Conservation (phyloP, 495 filamentous ascomycete genomes). For the Podospora anserina region DNA sequence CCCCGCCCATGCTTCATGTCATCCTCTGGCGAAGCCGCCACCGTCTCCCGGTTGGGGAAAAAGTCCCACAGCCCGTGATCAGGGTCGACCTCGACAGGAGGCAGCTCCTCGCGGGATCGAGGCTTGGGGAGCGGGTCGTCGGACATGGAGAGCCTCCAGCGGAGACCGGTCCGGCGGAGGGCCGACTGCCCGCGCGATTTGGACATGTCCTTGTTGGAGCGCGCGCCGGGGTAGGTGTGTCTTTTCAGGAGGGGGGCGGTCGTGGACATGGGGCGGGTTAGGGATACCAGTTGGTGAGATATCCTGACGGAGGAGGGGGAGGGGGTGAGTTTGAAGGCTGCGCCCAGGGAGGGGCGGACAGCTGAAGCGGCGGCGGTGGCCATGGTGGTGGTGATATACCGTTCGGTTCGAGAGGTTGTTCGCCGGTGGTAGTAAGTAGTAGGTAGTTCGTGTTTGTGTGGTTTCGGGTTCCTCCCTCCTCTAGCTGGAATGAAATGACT, state of each 20-base stretch:
- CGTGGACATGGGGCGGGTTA: slow-evolving; percentile 35
- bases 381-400: slow-evolving; percentile 28
- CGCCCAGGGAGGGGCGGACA: slow-evolving; percentile 45
- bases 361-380: slow-evolving; percentile 35
- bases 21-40: slow-evolving; percentile 65
- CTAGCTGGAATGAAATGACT: neutral
- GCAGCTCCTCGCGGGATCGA: slow-evolving; percentile 60
- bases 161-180: slow-evolving; percentile 71
- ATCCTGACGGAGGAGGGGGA: neutral
- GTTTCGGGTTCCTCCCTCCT: neutral
- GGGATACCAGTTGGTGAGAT: slow-evolving; percentile 12
- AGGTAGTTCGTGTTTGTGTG: neutral
- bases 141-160: slow-evolving; percentile 63
- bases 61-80: slow-evolving; percentile 94
- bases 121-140: slow-evolving; percentile 74
- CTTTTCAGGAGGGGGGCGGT: slow-evolving; percentile 36
- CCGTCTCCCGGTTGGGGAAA: slow-evolving; percentile 64
- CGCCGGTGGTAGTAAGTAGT: neutral
- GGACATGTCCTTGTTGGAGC: slow-evolving; percentile 58
- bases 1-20: slow-evolving; percentile 66
- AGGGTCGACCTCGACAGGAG: slow-evolving; percentile 55
- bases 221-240: slow-evolving; percentile 35
- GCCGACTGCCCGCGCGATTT: slow-evolving; percentile 75
- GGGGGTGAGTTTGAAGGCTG: slow-evolving; percentile 15
- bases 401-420: neutral